Base-by-base conservation (phyloP, 2,329 filamentous ascomycete genomes). In the Alternaria incomplexa region DNA sequence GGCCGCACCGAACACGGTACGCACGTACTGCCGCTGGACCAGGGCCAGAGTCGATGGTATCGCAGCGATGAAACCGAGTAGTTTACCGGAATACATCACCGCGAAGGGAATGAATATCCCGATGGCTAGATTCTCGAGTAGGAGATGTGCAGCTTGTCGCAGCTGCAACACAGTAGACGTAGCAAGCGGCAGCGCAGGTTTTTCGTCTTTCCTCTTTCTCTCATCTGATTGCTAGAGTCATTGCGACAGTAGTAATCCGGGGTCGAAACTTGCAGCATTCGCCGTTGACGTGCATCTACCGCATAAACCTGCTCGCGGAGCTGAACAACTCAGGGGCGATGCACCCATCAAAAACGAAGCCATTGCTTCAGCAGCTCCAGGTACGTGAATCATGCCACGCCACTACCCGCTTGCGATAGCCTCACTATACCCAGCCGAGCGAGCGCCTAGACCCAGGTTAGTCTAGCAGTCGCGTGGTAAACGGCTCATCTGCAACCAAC, bases 341-440 rank as follows among this genome's bases (percentile, higher is more conserved):
- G 52, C 46, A 25, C 30, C 20, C 20, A 13, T 40, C 62, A 48
- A 61, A 40, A 54, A 61, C 58, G 36, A 22, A 54, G 56, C 47
- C n/a, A 54, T 51, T 57, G 63, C 52, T 56, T 56, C 60, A 65
- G 46, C 36, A 25, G 25, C 43, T n/a, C 50, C 32, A 32, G 60
- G 59, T 50, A 50, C 13, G 20, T 65, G 60, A 65, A 60, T 65
- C 63, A 64, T 51, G 62, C 30, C 48, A 22, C 54, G 58, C 47
- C 32, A 61, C 47, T 47, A 44, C 47, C 50, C 47, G 47, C 56
- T 48, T 59, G 22, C 28, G 7, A 7, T 23, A 13, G n/a, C 30
- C 30, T 45, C 20, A 44, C n/a, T 62, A 65, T 50, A 51, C 26
- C 40, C 28, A 52, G 20, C 20, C 13, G 48, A 52, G 30, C 28